Evolutionary conservation across 441 rosid species (phyloP), one percentile per base, ranked within the genome.

Genomic region (Geranium incanum): DNA sequence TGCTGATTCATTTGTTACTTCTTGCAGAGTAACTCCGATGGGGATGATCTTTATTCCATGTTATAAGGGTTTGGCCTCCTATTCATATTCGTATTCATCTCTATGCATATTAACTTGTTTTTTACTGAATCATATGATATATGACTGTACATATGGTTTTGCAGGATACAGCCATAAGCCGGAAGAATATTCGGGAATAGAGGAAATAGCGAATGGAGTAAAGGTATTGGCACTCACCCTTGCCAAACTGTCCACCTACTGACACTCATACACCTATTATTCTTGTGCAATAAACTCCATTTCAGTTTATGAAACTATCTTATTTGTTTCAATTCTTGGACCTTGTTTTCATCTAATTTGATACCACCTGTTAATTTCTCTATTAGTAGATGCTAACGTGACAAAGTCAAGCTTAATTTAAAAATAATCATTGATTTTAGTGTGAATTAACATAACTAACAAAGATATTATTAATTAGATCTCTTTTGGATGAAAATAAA

Each of bases 41-140:
- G 98, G 97, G 81, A 93, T 93, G 95, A 81, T 91, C 73, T 93
- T 93, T 81, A 91, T 91, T 74, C 98, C 98, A 8, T 93, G 97
- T 74, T 91, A 87, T 85, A 93, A 85, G 89, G 98, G 98, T 91
- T 68, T 15, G 83, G 74, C 6, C 59, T n/a, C 41, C 36, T 12
- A 18, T 71, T 43, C 52, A 8, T 43, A 43, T 43, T 8, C 52
- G 1, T 43, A 43, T 6, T 9, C 7, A 8, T 43, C 11, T 43
- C 1, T 8, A 8, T 43, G 13, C 52, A 43, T 11, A 1, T 9
- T 43, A 39, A 39, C 43, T 39, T 4, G 5, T 39, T 39, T 39
- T 39, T 39, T 1, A 1, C 6, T 39, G 5, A 7, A 39, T 39
- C 43, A 39, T 73, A 28, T 28, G 33, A 28, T 28, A 28, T 28